Conservation (phyloP, 2,329 filamentous ascomycete genomes). For the Lachnellula arida region DNA sequence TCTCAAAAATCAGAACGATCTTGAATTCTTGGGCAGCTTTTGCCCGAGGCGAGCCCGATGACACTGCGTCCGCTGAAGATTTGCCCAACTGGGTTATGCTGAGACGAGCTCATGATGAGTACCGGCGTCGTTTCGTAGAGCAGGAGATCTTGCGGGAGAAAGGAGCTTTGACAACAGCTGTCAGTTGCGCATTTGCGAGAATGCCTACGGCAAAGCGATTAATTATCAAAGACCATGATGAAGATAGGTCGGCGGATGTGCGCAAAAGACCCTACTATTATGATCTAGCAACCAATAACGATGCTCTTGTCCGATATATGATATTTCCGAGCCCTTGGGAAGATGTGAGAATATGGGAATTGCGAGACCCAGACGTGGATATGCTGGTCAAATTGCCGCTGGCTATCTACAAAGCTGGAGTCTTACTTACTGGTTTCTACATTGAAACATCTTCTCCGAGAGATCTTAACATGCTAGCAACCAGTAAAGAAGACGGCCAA, state of each 20-base stretch:
- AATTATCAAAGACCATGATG: too few relatives aligned
- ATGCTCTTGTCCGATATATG: background rate
- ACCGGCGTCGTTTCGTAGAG: too few relatives aligned
- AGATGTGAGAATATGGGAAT: background rate
- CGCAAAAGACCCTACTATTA: too few relatives aligned
- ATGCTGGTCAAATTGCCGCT: background rate
- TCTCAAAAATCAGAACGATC: background rate
- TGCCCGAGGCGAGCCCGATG: background rate
- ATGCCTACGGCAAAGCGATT: too few relatives aligned
- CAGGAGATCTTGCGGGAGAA: too few relatives aligned
- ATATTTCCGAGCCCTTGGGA: background rate
- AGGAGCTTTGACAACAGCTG: too few relatives aligned
- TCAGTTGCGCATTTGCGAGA: too few relatives aligned
- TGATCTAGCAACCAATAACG: too few relatives aligned
- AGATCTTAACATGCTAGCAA: background rate
- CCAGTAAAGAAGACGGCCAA: too few relatives aligned
- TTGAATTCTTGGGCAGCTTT: background rate
- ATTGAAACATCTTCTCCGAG: background rate
- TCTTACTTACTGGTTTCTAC: background rate
- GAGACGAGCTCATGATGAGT: too few relatives aligned
- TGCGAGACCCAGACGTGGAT: background rate
- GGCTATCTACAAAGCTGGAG: background rate
- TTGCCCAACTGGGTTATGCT: too few relatives aligned
- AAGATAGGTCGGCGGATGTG: too few relatives aligned
- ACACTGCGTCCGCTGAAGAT: background rate